Evolutionary conservation across 2,329 filamentous ascomycete genomes (phyloP), one percentile per base, ranked within the genome.

Genomic region (Fusarium tjaetaba): DNA sequence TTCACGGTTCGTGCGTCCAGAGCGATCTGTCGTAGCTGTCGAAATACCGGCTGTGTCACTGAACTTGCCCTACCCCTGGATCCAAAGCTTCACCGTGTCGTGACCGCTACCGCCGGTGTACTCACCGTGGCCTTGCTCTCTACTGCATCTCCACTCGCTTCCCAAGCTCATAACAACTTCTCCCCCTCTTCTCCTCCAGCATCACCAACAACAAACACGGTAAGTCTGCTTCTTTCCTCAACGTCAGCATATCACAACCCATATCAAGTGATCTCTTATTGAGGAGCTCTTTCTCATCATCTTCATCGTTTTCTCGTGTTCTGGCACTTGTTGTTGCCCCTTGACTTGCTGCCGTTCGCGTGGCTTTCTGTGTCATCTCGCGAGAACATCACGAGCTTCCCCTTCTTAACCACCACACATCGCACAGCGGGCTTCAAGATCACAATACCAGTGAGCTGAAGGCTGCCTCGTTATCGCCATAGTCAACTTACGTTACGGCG

Each of bases 141-240:
- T 30, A 65, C 34, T 48, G 20, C 6, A 65, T 57, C 43, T 58
- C 43, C 68, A 53, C 51, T 15, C n/a, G 26, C 16, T 16, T 46
- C 39, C 56, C 43, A 68, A 45, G 45, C 20, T 42, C 42, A 46
- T 55, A 41, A 45, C 57, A 42, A 36, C 53, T 45, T 30, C n/a
- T 51, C 55, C 28, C 28, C 48, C 39, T 55, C 42, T 32, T 34
- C 42, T 53, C 41, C 20, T 24, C 26, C 24, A 65, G 43, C 56
- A 57, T 41, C 30, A 24, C 45, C 51, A 56, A 58, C 42, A 60
- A 61, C 55, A 71, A 55, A 34, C 38, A 59, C 42, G 26, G 51
- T 41, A 41, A 59, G 41, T n/a, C 32, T 26, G 9, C 30, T 48
- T 28, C 45, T 51, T 51, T 59, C 32, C 15, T 28, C 28, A 59